Conservation (phyloP, 208 protist species). For the Trypanosoma cruzi region DNA sequence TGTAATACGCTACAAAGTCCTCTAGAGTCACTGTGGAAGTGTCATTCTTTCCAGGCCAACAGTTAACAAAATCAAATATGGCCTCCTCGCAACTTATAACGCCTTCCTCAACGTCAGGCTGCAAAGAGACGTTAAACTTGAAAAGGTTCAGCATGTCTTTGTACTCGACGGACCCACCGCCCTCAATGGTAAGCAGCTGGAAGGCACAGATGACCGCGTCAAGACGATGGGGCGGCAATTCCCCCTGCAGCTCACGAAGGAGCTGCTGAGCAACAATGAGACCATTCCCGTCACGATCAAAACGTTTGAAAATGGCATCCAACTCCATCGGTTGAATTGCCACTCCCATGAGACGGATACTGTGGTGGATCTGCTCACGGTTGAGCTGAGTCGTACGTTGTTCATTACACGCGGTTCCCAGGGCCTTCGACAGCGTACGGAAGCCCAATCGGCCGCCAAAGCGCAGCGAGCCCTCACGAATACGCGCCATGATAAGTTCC, state of each 20-base stretch:
- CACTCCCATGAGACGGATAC: constrained; percentile 57
- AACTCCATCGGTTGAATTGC: constrained; percentile 55
- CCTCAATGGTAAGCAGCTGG: constrained; percentile 78
- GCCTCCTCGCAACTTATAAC: constrained; percentile 64
- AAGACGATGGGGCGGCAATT: constrained; percentile 62
- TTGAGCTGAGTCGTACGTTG: constrained; percentile 42
- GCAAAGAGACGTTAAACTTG: constrained; percentile 47
- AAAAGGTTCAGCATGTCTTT: constrained; percentile 75
- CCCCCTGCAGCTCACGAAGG: constrained; percentile 73
- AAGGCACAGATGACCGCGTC: constrained; percentile 67
- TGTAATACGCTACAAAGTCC: constrained; percentile 93
- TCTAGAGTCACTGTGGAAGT: constrained; percentile 69
- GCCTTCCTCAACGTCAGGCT: constrained; percentile 77
- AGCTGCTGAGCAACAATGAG: constrained; percentile 78
- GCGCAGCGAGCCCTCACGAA: constrained; percentile 64
- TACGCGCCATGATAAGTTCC: constrained; percentile 45
- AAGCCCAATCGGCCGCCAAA: constrained; percentile 78
- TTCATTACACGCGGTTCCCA: constrained; percentile 80
- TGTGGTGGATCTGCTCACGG: constrained; percentile 45
- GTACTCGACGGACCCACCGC: constrained; percentile 74
- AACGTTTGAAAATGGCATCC: constrained; percentile 77
- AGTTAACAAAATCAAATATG: constrained; percentile 79
- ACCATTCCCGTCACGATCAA: constrained; percentile 74
- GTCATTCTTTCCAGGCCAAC: constrained; percentile 75
- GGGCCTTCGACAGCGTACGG: constrained; percentile 60